Evolutionary conservation across 805 yeast species (phyloP).

Genomic region (Cyberlindnera nakhonratchasimensis): DNA sequence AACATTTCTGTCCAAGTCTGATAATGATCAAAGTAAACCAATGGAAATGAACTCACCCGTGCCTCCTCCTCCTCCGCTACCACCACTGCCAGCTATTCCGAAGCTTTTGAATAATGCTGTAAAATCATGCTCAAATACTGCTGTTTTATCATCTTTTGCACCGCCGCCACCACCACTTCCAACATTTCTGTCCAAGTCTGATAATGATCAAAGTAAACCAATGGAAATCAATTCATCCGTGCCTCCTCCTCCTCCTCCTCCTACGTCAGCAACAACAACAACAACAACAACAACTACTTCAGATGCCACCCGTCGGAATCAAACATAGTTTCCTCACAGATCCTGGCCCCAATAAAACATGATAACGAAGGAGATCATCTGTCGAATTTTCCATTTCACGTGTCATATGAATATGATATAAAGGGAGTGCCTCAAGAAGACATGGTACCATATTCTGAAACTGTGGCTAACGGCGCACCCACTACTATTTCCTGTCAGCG

Average conservation of each 20-base stretch:
- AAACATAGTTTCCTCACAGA: not conserved
- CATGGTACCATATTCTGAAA: not conserved
- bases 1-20: constrained; percentile 9
- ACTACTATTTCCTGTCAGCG: not conserved
- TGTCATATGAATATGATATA: not conserved
- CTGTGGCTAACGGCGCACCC: not conserved
- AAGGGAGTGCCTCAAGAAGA: not conserved
- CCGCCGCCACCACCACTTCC: constrained; percentile 13
- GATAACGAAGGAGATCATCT: not conserved
- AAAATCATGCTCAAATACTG: not conserved
- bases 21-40: not conserved
- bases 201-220: not conserved
- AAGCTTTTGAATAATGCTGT: not conserved
- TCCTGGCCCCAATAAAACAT: not conserved
- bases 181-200: constrained; percentile 9
- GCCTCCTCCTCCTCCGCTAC: not conserved
- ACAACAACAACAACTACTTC: no score
- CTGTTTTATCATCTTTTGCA: not conserved
- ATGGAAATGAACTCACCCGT: not conserved
- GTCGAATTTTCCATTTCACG: not conserved
- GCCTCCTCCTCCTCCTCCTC: not conserved
- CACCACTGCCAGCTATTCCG: constrained; percentile 4
- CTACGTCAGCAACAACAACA: no score
- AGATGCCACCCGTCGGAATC: not conserved
- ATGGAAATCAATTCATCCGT: not conserved